These are phyloP conservation scores for Sechiopsis laciniata DNA, from an alignment of 306 rosid genomes.

Conservation along the genomic window DNA sequence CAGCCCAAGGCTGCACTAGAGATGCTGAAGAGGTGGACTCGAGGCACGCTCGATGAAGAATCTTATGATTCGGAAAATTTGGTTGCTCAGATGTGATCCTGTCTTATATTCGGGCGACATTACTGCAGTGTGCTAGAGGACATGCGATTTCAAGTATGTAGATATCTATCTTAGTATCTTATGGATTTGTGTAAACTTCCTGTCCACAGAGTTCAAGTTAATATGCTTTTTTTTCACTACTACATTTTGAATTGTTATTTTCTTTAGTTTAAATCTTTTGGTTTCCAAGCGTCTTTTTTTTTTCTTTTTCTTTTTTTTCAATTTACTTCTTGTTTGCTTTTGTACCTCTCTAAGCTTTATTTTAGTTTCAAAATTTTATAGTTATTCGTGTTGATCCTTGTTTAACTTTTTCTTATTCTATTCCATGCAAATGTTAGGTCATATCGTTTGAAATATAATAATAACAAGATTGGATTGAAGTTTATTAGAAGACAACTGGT, in stretches of 20 bases:
- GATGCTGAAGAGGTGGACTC: conserved; percentile 90
- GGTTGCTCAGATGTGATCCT: conserved; percentile 57
- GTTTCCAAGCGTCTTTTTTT: too few relatives aligned
- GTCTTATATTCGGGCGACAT: background rate
- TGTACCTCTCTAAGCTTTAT: too few relatives aligned
- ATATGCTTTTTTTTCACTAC: background rate
- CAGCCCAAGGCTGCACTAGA: conserved; percentile 89
- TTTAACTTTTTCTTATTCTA: background rate
- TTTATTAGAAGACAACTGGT: too few relatives aligned
- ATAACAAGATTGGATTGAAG: too few relatives aligned
- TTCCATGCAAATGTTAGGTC: too few relatives aligned
- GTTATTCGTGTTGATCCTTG: background rate
- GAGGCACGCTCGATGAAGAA: conserved; percentile 38
- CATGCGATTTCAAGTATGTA: background rate
- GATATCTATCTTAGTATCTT: background rate
- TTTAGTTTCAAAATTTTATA: too few relatives aligned
- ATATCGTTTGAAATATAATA: too few relatives aligned
- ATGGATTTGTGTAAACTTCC: background rate
- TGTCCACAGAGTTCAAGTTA: background rate
- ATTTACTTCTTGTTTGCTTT: too few relatives aligned
- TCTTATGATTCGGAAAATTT: conserved; percentile 29
- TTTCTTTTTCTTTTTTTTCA: too few relatives aligned
- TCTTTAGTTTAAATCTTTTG: too few relatives aligned
- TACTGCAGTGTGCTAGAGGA: background rate
- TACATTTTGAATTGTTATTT: too few relatives aligned